Base-by-base conservation (phyloP, 1,284 basidiomycete species). In the Ceratobasidium sp. region DNA sequence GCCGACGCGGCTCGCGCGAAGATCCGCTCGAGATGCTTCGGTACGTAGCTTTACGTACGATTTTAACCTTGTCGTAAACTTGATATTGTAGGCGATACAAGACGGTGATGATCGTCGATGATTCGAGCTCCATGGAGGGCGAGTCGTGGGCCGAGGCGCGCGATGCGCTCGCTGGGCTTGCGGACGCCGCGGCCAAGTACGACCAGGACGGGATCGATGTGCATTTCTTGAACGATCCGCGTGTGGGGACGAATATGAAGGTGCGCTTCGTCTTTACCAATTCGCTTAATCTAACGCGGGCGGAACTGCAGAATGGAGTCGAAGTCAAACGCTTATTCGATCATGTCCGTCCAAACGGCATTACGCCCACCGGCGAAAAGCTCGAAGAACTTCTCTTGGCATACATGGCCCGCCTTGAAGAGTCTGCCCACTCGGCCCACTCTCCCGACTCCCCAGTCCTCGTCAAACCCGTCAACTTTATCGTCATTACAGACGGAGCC, bases 401-500 rank as follows among this genome's bases (percentile, higher is more conserved):
- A 13, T 89, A 89, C 76, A 62, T 88, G 27, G 37, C 51, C 27
- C 31, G 51, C 14, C 77, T 81, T 13, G 78, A 79, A 34, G 86
- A 88, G 74, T 56, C 71, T 3, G 84, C 84, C 0, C 80, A 82
- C 31, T 34, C 31, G 31, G 31, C 31, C 31, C 31, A 34, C 31
- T 34, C 31, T 2, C 31, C 31, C 31, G 6, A 34, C 31, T 2
- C 3, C 31, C 31, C 31, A 34, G 31, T 34, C 31, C 31, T 88
- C n/a, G 62, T 72, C 6, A 90, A 88, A 78, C 88, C 88, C 0
- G 79, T 89, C 39, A 89, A 89, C 78, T 86, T 85, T 74, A 85
- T 91, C 34, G 80, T 90, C 39, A 83, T 91, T 65, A 90, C 89
- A 0, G 89, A 91, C 77, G 89, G 90, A 13, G 83, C 81, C 16